These are phyloP conservation scores for Camelina neglecta DNA, from an alignment of 345 rosid species.

Conservation along the genomic window DNA sequence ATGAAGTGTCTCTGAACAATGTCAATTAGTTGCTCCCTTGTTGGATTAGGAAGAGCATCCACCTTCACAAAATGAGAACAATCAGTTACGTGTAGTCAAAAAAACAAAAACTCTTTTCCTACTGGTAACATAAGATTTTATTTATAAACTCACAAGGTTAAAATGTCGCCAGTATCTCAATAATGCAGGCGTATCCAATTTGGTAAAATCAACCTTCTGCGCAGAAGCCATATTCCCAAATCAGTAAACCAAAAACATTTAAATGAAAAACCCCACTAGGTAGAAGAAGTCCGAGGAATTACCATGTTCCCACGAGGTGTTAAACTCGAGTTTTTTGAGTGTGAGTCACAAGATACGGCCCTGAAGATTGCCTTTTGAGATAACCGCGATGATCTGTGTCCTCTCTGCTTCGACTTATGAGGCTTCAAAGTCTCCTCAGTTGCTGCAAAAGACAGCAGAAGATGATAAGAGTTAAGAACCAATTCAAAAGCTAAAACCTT, in stretches of 20 bases:
- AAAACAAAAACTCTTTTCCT: not conserved
- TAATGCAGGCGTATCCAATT: slow-evolving; percentile 85
- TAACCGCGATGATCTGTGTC: slow-evolving; percentile 71
- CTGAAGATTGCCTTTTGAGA: slow-evolving; percentile 73
- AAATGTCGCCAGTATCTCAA: slow-evolving; percentile 90
- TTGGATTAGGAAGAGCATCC: slow-evolving; percentile 78
- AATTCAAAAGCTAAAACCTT: too few species aligned
- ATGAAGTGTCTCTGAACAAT: slow-evolving; percentile 90
- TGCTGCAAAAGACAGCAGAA: slow-evolving; percentile 49
- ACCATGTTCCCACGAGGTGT: slow-evolving; percentile 66
- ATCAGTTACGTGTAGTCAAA: not conserved
- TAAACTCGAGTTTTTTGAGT: slow-evolving; percentile 67
- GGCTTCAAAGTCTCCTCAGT: slow-evolving; percentile 84
- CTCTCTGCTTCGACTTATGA: slow-evolving; percentile 77
- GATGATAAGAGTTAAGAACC: too few species aligned
- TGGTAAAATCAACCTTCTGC: slow-evolving; percentile 90
- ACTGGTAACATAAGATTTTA: not conserved
- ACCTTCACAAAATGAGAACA: slow-evolving; percentile 50
- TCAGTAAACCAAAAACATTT: slow-evolving; percentile 2
- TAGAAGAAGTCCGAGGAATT: slow-evolving; percentile 22
- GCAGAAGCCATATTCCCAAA: slow-evolving; percentile 3
- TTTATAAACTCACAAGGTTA: slow-evolving; percentile 70
- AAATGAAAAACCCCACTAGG: not conserved
- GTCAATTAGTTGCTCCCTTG: slow-evolving; percentile 83
- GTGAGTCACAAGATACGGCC: slow-evolving; percentile 84